Base-by-base conservation (phyloP, 179 eudicot genomes). In the Gypsophila paniculata region DNA sequence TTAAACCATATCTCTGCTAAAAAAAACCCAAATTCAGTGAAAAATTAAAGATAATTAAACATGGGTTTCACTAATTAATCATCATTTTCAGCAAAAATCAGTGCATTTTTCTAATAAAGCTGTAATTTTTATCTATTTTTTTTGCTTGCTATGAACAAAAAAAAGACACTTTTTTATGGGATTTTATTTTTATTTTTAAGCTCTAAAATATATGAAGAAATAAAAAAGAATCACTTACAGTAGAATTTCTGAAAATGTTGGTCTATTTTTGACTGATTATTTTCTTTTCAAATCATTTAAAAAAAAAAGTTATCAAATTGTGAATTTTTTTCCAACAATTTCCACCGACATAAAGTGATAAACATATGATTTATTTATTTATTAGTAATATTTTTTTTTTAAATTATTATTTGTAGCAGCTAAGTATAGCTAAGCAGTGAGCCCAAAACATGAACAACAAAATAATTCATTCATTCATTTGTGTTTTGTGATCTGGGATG, bases 291-390 rank as follows among this genome's bases (percentile, higher is more conserved):
- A 54, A 54, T 17, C 25, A 15, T 17, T 59, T 72, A 32, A 42
- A 6, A 6, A 61, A 18, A 65, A 25, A 74, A 74, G 72, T 68
- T 72, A 14, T 18, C 5, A 23, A 25, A 5, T 42, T 8, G 8
- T 42, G 14, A 66, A 29, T 48, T 36, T 69, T 19, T 64, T 72
- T 69, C 19, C 58, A 63, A 46, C 19, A 70, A 54, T 74, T 74
- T 52, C 75, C 72, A 78, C 82, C 82, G 82, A 78, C 82, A 78
- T 70, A 18, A 55, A 38, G 53, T 17, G 26, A 61, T 61, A 46
- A 78, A 55, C 71, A 57, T 74, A 42, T 68, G 53, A 68, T 55
- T 72, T 57, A 46, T 13, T 42, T 42, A 42, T 42, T n/a, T n/a
- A n/a, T n/a, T n/a, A n/a, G n/a, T 42, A 42, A 4, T 72, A 12